Evolutionary conservation across 192 early-diverging fungal genomes (phyloP), one percentile per base, ranked within the genome.

Genomic region (Spizellomyces punctatus): DNA sequence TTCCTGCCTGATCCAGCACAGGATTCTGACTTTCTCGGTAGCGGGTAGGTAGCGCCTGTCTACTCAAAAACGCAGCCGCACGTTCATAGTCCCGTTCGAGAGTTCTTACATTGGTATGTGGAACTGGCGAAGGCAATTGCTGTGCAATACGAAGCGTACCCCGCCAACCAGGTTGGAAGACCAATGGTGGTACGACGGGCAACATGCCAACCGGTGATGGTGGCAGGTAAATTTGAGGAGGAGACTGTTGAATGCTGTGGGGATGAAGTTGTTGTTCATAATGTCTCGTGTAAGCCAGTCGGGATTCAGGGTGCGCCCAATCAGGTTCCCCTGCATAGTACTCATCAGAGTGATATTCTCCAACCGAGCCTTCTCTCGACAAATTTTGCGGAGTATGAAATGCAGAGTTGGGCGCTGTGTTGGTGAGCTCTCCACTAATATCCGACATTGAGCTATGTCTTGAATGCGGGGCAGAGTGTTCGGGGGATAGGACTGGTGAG

Each of bases 1-100:
- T 55, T 21, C 63, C 57, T 45, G 71, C 71, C 5, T 76, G 62
- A 46, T 76, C 65, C 47, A 60, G 60, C 45, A 76, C 76, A 50
- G 62, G 44, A 36, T 36, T 36, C 27, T 36, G 27, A 36, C 0
- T 36, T 36, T 36, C 27, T 5, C 58, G 62, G 1, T 48, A 59
- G 59, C 67, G 56, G 17, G 73, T 74, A 17, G 73, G 73, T 6
- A 67, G 46, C 0, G 65, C 65, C 60, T 74, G 73, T 57, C 66
- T 67, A 16, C 65, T 58, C 42, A 74, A 10, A n/a, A 68, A 46
- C 21, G 52, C 36, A 3, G 45, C 48, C 54, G 54, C 66, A 19
- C 54, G 66, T 2, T 21, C 66, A 27, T 9, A 54, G 9, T 68
- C 45, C 14, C 52, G 10, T 12, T 41, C 52, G 2, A 66, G 27